Percentiles rank a stretch among this genome's conserved stretches.
Conservation (phyloP, 202 grass and related monocot genomes). For the Tripidium arundinaceum region DNA sequence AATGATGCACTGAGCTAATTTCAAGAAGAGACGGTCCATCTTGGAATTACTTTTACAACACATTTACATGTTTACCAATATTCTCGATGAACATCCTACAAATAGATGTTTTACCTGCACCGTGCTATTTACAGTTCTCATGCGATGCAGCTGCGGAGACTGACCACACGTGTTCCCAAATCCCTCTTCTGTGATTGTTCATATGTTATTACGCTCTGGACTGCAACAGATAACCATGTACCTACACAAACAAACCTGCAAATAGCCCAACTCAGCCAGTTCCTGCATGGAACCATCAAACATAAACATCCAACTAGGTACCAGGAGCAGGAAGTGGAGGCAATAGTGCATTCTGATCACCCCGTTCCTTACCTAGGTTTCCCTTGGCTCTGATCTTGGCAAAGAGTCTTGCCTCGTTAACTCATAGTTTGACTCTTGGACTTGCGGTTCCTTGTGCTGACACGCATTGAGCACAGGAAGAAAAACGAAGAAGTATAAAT, state of each 20-base stretch:
- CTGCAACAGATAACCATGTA: conserved; percentile 9
- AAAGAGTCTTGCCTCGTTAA: conserved; percentile 67
- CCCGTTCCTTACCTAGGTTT: conserved; percentile 25
- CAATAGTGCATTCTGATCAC: not conserved
- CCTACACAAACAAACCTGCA: not conserved
- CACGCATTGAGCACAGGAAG: conserved; percentile 72
- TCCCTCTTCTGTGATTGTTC: not conserved
- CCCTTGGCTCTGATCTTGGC: conserved; percentile 48
- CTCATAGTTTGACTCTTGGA: conserved; percentile 58
- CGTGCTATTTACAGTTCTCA: conserved; percentile 41
- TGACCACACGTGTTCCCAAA: not conserved
- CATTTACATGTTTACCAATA: conserved; percentile 9
- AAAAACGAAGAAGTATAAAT: conserved; percentile 98
- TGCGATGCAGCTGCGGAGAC: conserved; percentile 3
- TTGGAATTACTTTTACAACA: not conserved
- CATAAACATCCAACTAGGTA: conserved; percentile 1
- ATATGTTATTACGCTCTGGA: not conserved
- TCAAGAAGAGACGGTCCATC: not conserved
- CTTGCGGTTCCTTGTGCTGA: conserved; percentile 34
- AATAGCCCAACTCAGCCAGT: not conserved
- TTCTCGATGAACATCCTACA: not conserved
- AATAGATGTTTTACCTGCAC: not conserved
- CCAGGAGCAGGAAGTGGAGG: not conserved
- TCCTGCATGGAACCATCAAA: not conserved
- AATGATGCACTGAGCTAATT: not conserved